These are phyloP conservation scores for Eucalyptus urophylla DNA, from an alignment of 345 rosid species.

Conservation along the genomic window DNA sequence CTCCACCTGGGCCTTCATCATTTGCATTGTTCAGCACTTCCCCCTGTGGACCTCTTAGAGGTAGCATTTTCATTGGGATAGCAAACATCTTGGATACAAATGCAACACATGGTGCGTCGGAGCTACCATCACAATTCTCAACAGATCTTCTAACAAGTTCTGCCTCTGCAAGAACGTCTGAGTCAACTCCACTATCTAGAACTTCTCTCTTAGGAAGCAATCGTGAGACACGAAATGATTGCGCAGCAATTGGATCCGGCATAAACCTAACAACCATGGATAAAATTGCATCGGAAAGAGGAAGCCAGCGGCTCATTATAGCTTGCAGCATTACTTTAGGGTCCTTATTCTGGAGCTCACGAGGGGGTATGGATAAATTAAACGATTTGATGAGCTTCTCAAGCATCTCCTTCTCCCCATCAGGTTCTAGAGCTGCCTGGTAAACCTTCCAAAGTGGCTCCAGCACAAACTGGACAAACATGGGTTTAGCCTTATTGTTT, in stretches of 20 bases:
- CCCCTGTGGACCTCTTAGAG: constrained; percentile 56
- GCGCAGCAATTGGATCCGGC: constrained; percentile 80
- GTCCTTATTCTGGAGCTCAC: constrained; percentile 88
- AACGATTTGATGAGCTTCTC: constrained; percentile 65
- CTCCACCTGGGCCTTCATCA: constrained; percentile 37
- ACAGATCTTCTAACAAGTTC: constrained; percentile 63
- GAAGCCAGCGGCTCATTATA: constrained; percentile 91
- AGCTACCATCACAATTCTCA: constrained; percentile 58
- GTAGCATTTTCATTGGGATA: constrained; percentile 65
- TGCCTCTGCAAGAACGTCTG: constrained; percentile 48
- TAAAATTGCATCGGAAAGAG: constrained; percentile 71
- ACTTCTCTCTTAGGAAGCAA: constrained; percentile 68
- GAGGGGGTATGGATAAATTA: constrained; percentile 56
- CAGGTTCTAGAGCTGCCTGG: constrained; percentile 59
- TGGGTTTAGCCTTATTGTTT: constrained; percentile 55
- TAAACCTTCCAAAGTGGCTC: constrained; percentile 93
- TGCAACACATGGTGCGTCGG: constrained; percentile 60
- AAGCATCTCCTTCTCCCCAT: constrained; percentile 45
- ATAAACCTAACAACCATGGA: constrained; percentile 83
- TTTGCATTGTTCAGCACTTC: constrained; percentile 38
- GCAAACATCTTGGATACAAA: constrained; percentile 98
- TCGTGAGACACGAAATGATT: constrained; percentile 49
- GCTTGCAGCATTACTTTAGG: constrained; percentile 71
- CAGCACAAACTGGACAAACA: constrained; percentile 96
- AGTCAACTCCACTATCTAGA: constrained; percentile 21